phyloP scores from a whole-genome alignment of 2,329 filamentous ascomycete species.

The Dothidotthia symphoricarpi region DNA sequence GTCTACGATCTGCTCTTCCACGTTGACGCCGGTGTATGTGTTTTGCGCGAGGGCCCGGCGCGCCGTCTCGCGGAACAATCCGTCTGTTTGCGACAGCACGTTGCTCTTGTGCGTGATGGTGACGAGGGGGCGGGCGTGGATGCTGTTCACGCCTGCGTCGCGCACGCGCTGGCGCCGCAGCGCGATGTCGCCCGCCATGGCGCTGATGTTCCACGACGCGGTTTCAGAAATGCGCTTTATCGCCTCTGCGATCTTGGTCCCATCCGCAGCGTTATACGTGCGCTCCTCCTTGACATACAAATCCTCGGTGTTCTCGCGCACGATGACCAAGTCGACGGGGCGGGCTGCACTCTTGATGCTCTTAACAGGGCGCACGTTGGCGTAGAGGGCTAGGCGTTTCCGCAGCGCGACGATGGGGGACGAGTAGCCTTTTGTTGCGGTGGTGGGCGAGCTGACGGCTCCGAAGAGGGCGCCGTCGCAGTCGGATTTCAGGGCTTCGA shows the following conservation, averaged over 20 bases:
- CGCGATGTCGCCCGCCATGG: conserved; percentile 94
- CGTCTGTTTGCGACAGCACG: conserved; percentile 93
- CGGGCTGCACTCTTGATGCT: conserved; percentile 62
- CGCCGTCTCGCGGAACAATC: conserved; percentile 82
- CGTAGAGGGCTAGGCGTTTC: conserved; percentile 92
- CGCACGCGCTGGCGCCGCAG: conserved; percentile 80
- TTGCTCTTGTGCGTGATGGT: conserved; percentile 99
- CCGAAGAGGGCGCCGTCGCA: conserved; percentile 97
- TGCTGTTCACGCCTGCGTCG: conserved; percentile 55
- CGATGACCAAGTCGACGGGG: conserved; percentile 94
- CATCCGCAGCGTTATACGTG: conserved; percentile 70
- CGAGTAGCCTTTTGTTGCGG: conserved; percentile 89
- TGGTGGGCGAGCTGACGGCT: conserved; percentile 86
- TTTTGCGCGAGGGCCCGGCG: conserved; percentile 67
- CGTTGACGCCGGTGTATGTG: conserved; percentile 61
- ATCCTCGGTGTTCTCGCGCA: conserved; percentile 98
- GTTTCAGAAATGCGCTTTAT: conserved; percentile 94
- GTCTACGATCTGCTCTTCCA: conserved; percentile 98
- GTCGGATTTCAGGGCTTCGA: conserved; percentile 82
- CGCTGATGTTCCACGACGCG: conserved; percentile 80
- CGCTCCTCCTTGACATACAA: conserved; percentile 96
- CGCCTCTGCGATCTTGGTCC: conserved; percentile 85
- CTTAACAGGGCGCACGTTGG: conserved; percentile 96
- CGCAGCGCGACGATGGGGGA: conserved; percentile 94
- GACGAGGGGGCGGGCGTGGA: conserved; percentile 71